Base-by-base conservation (phyloP, 2,329 filamentous ascomycete genomes). In the Arthroderma sp. region DNA sequence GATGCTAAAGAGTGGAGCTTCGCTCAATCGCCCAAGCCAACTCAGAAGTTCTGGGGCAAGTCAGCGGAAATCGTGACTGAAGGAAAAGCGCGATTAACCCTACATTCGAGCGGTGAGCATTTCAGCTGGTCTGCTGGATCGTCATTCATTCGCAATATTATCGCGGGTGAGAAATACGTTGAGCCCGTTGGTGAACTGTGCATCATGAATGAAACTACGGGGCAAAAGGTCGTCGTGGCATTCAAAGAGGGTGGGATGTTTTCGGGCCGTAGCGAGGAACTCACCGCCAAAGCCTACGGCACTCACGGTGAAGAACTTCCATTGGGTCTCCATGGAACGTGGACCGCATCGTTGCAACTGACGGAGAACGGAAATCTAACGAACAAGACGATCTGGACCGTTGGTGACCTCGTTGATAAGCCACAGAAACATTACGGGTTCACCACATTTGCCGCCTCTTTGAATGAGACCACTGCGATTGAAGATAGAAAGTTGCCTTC, bases 41-140 rank as follows among this genome's bases (percentile, higher is more conserved):
- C 83, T 22, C 89, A 98, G 60, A 96, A 96, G 60, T 98, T 98
- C 68, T 96, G 91, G 91, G 91, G 91, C 45, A 96, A 96, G 69
- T 89, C 83, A 44, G 86, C 86, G 2, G 91, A 98, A 63, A 78
- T 98, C 50, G 91, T 85, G 49, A 96, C 87, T 0, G 89, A 95
- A 44, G 91, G 91, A 2, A 83, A 85, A 28, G 80, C 86, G 3
- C 78, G 88, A 40, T 72, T 95, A 34, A 78, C 80, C 34, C 68
- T 98, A 29, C 80, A 91, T 58, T 73, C 75, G 2, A 75, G 70
- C 1, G 83, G 85, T 44, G 89, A 96, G 60, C 74, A 79, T 49
- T 98, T 89, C 67, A 88, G 81, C 54, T 98, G 87, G 86, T 82
- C 76, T 38, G 74, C 85, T 11, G 86, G 89, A 1, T 94, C 86